phyloP scores from a whole-genome alignment of 306 rosid species.

The Acacia acuminata region DNA sequence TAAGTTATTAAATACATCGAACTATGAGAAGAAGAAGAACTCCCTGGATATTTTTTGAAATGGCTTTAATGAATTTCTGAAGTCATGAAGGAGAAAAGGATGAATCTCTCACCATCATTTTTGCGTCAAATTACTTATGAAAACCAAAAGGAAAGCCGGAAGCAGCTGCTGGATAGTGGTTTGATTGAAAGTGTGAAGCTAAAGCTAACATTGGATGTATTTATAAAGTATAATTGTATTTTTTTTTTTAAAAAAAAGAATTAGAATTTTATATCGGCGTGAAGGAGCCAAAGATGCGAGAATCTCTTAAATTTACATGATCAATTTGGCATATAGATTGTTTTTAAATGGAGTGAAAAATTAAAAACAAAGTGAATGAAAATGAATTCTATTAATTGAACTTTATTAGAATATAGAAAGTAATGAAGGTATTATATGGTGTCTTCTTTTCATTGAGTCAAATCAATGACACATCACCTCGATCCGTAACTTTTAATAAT shows the following conservation, averaged over 20 bases:
- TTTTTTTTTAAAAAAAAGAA: not conserved
- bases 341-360: not conserved
- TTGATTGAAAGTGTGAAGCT: not conserved
- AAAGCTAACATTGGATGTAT: not conserved
- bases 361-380: not conserved
- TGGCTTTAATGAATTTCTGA: not conserved
- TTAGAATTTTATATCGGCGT: not conserved
- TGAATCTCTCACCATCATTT: not conserved
- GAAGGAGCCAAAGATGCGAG: not conserved
- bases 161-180: not conserved
- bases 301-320: not conserved
- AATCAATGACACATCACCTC: too few species aligned
- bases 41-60: not conserved
- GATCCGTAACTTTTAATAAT: too few species aligned
- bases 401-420: not conserved
- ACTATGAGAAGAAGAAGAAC: not conserved
- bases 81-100: not conserved
- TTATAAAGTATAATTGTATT: not conserved
- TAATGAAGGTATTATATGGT: not conserved
- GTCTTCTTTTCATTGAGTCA: not conserved
- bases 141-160: not conserved
- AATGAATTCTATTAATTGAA: not conserved
- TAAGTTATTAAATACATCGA: not conserved
- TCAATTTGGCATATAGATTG: not conserved
- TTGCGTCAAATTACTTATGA: not conserved